Evolutionary conservation across 140 eudicot species (phyloP), one percentile per base, ranked within the genome.

Genomic region (Cichorium intybus): DNA sequence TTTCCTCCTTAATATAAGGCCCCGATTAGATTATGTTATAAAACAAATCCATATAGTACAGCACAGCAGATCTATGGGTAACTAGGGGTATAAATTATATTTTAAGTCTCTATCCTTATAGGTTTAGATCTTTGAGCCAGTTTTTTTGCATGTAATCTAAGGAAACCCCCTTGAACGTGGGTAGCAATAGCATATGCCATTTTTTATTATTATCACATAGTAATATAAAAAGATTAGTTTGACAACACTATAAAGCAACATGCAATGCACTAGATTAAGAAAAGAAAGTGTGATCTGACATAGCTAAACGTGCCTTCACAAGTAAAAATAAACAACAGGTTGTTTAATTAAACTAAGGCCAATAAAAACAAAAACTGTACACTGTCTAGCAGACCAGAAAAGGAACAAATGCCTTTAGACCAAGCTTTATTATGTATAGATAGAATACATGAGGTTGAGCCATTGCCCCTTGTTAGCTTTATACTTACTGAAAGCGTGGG

Each of bases 341-440:
- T 24, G n/a, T 62, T 26, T 62, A 72, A 74, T 26, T 62, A 72
- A 74, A 66, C 56, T 66, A 73, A 56, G 64, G 26, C 16, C 59
- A 48, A 70, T 75, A 71, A 74, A 77, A 81, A 85, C 87, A 78
- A 85, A 77, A 39, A 34, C 34, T 82, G 90, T 73, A 56, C 55
- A 75, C 82, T 62, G 65, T 51, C 72, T 33, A 62, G 88, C 83
- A 81, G 85, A 85, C 93, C 79, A 68, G 10, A 49, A 53, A 67
- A 12, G 75, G 77, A 66, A 71, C 76, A 71, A 73, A 60, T 71
- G 77, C 75, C 79, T 75, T 71, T 63, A 41, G 76, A 72, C 72
- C 70, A 63, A 76, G 55, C 69, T 68, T 58, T 81, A 54, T 39
- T 80, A 76, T 80, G 65, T 70, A 37, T 41, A 8, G 69, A 22